Conservation (phyloP, 2,329 filamentous ascomycete genomes). For the Phyllachora maydis region DNA sequence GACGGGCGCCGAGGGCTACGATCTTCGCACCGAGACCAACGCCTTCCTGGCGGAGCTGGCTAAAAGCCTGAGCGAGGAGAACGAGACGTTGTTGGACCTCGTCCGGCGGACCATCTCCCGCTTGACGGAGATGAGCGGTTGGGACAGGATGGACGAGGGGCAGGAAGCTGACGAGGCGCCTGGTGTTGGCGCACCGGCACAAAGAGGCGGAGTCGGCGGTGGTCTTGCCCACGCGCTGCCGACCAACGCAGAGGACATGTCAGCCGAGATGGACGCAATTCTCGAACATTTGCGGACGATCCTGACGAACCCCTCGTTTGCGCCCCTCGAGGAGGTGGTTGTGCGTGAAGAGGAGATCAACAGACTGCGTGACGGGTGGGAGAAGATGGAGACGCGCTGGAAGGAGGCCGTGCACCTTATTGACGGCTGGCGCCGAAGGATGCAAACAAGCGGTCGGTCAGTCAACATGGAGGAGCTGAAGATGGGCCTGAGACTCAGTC, state of each 20-base stretch:
- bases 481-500: slow-evolving; percentile 44
- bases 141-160: slow-evolving; percentile 14
- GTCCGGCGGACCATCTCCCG: slow-evolving; percentile 51
- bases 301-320: slow-evolving; percentile 88
- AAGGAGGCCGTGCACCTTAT: slow-evolving; percentile 78
- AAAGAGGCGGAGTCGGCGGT: too few species aligned
- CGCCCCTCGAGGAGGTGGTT: slow-evolving; percentile 84
- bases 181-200: too few species aligned
- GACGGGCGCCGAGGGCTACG: slow-evolving; percentile 35
- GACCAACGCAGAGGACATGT: slow-evolving; percentile 40
- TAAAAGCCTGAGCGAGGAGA: slow-evolving; percentile 73
- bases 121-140: slow-evolving; percentile 48
- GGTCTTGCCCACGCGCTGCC: slow-evolving; percentile 12
- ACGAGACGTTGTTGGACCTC: slow-evolving; percentile 58
- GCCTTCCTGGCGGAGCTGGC: slow-evolving; percentile 75
- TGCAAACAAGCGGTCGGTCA: slow-evolving; percentile 48
- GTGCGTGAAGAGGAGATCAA: slow-evolving; percentile 82
- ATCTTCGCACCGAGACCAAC: slow-evolving; percentile 69
- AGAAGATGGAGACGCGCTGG: slow-evolving; percentile 85
- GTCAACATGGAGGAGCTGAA: slow-evolving; percentile 49
- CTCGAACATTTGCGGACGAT: slow-evolving; percentile 66
- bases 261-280: slow-evolving; percentile 52
- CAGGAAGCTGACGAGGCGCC: too few species aligned
- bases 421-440: slow-evolving; percentile 74
- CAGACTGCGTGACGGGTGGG: slow-evolving; percentile 66